phyloP scores from a whole-genome alignment of 169 alveolate genomes.

The Eimeria mitis region DNA sequence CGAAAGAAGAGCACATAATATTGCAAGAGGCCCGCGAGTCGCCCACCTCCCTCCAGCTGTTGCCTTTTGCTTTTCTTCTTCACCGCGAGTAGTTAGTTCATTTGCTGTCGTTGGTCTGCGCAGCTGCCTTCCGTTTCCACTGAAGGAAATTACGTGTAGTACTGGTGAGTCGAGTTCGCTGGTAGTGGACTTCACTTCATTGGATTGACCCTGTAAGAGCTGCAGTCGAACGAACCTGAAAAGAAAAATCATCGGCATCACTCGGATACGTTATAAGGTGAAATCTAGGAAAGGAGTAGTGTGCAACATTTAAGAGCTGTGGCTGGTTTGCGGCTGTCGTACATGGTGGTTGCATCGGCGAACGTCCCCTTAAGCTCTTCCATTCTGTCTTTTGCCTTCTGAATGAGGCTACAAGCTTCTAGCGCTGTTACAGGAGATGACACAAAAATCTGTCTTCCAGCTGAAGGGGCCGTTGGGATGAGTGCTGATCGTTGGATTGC shows the following conservation, averaged over 20 bases:
- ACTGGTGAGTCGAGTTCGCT: neutral
- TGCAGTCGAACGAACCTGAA: constrained; percentile 62
- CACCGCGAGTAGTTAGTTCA: neutral
- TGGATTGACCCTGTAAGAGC: neutral
- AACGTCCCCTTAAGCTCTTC: neutral
- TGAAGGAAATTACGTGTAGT: constrained; percentile 4
- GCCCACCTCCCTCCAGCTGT: constrained; percentile 2
- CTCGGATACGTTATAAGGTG: neutral
- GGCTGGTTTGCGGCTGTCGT: neutral
- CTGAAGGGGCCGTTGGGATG: neutral
- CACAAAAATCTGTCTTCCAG: neutral
- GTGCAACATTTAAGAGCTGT: neutral
- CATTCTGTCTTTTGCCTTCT: constrained; percentile 62
- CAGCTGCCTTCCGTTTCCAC: constrained; percentile 35
- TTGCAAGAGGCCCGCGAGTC: constrained; percentile 56
- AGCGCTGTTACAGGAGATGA: constrained; percentile 39
- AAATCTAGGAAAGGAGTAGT: neutral
- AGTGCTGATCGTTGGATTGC: neutral
- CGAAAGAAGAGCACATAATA: constrained; percentile 38
- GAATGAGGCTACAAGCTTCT: constrained; percentile 54
- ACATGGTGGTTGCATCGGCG: constrained; percentile 19
- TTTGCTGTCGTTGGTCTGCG: neutral
- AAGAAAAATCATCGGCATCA: neutral
- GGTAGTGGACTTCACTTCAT: neutral
- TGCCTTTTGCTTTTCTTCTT: neutral